Evolutionary conservation across 1,284 basidiomycete species (phyloP).

Genomic region (Microbotryum violaceum): DNA sequence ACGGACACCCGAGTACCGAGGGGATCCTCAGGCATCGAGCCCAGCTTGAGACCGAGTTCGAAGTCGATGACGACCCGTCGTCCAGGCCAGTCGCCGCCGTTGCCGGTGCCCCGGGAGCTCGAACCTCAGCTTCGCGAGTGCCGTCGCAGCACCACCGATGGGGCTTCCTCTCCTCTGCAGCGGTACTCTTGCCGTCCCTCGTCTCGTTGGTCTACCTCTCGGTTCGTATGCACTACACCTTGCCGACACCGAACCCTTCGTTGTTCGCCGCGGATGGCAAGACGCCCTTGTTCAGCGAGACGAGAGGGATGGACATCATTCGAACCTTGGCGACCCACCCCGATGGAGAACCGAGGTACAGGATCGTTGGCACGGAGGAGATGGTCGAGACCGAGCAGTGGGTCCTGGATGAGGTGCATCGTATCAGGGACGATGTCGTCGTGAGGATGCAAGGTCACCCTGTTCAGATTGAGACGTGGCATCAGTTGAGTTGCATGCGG

Average conservation of each 20-base stretch:
- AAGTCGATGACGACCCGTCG: too few relatives aligned
- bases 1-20: too few relatives aligned
- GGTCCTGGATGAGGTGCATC: constrained; percentile 61
- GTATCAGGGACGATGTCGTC: constrained; percentile 51
- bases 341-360: constrained; percentile 49
- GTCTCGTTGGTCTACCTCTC: constrained; percentile 9
- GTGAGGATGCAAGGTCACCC: constrained; percentile 45
- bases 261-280: constrained; percentile 2
- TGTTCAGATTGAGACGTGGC: constrained; percentile 77
- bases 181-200: constrained; percentile 14
- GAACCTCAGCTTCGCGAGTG: too few relatives aligned
- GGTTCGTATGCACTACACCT: constrained; percentile 19
- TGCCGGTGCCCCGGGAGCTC: too few relatives aligned
- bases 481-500: constrained; percentile 73
- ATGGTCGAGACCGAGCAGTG: constrained; percentile 79
- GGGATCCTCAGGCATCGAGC: too few relatives aligned
- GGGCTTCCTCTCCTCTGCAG: constrained; percentile 5
- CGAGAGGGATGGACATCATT: constrained; percentile 23
- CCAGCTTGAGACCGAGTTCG: too few relatives aligned
- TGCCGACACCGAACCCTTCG: constrained; percentile 10
- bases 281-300: constrained; percentile 19
- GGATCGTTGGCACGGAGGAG: constrained; percentile 84
- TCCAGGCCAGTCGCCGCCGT: too few relatives aligned
- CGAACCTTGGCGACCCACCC: constrained; percentile 20
- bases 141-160: neutral